Evolutionary conservation across 768 basidiomycete genomes (phyloP).

Genomic region (Boletus coccyginus): DNA sequence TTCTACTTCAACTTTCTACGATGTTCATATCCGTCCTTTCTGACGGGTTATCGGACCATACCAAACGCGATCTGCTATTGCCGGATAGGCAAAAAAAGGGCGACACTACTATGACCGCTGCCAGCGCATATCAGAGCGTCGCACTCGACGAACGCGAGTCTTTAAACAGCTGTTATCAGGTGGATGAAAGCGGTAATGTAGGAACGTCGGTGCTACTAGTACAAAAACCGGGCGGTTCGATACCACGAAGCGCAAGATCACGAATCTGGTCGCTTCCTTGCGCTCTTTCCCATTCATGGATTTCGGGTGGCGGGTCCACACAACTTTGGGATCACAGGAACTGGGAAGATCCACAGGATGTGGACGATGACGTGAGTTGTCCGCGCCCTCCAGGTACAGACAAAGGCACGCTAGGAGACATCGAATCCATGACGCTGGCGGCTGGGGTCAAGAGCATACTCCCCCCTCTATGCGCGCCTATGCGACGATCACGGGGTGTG

Average conservation of each 20-base stretch:
- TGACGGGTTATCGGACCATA: too few relatives aligned
- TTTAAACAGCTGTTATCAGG: too few relatives aligned
- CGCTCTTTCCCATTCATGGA: too few relatives aligned
- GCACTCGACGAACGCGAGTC: too few relatives aligned
- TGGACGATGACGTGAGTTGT: constrained; percentile 2
- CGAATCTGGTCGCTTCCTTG: constrained; percentile 27
- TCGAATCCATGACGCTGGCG: constrained; percentile 48
- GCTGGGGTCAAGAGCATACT: constrained; percentile 36
- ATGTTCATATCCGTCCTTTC: too few relatives aligned
- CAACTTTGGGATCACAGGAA: too few relatives aligned
- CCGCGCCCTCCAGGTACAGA: constrained; percentile 32
- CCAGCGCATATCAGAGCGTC: too few relatives aligned
- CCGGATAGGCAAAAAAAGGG: too few relatives aligned
- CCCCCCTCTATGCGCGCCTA: constrained; percentile 6
- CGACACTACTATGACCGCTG: too few relatives aligned
- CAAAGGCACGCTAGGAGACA: constrained; percentile 47
- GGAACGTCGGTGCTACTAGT: constrained; percentile 13
- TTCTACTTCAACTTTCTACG: too few relatives aligned
- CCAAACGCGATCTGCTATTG: too few relatives aligned
- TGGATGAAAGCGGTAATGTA: not conserved
- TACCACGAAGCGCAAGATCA: constrained; percentile 61
- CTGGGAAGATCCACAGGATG: constrained; percentile 50
- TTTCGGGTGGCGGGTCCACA: too few relatives aligned
- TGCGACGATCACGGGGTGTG: constrained; percentile 3
- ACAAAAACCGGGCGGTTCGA: constrained; percentile 44